Conservation (phyloP, 1,139 yeast species). For the Debaryomyces singareniensis region DNA sequence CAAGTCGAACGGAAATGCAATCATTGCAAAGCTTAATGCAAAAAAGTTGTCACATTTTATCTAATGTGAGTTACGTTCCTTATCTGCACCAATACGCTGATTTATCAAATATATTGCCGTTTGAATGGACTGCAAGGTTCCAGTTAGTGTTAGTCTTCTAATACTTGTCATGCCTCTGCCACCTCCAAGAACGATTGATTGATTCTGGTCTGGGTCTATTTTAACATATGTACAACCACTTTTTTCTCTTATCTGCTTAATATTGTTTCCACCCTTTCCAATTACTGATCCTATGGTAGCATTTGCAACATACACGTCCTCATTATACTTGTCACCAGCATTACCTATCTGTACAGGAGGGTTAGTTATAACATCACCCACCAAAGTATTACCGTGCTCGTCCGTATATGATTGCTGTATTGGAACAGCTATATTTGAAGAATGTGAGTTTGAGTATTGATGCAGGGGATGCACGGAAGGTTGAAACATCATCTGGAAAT, state of each 20-base stretch:
- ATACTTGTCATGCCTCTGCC: constrained; percentile 52
- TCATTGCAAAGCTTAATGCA: too few species aligned
- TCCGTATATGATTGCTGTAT: constrained; percentile 36
- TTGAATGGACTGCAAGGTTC: constrained; percentile 63
- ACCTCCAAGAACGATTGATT: constrained; percentile 46
- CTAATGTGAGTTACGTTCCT: constrained; percentile 34
- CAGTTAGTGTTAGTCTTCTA: constrained; percentile 65
- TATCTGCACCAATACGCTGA: constrained; percentile 65
- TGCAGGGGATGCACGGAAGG: constrained; percentile 36
- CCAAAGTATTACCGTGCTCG: constrained; percentile 40
- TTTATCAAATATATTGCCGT: constrained; percentile 75
- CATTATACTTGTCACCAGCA: constrained; percentile 45
- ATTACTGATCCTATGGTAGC: constrained; percentile 77
- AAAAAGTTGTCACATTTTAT: too few species aligned
- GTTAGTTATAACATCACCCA: constrained; percentile 40
- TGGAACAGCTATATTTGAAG: constrained; percentile 15
- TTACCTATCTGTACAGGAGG: constrained; percentile 33
- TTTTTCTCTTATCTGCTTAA: constrained; percentile 69
- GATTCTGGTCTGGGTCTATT: constrained; percentile 50
- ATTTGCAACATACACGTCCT: constrained; percentile 72
- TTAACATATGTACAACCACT: constrained; percentile 72
- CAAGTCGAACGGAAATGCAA: too few species aligned
- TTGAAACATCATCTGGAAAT: constrained; percentile 40
- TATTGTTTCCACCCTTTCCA: constrained; percentile 81
- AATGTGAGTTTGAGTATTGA: constrained; percentile 14